These are phyloP conservation scores for Lablab purpureus DNA, from an alignment of 306 rosid genomes.

Conservation along the genomic window DNA sequence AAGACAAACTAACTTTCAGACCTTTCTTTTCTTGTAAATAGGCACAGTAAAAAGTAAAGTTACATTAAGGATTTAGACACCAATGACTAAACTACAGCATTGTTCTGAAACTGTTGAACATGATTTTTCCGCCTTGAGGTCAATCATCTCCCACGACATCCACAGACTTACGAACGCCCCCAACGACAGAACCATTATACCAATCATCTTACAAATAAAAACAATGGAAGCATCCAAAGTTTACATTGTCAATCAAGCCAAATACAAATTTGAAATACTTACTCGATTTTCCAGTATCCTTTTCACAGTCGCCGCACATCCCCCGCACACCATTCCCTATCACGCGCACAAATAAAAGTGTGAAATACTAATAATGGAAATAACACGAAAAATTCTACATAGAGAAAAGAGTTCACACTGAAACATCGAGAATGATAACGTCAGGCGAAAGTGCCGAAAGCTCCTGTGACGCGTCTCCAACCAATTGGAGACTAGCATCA, in stretches of 20 bases:
- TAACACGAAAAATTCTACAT: background rate
- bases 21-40: background rate
- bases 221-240: constrained; percentile 22
- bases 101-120: constrained; percentile 21
- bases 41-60: background rate
- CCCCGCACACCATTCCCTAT: constrained; percentile 83
- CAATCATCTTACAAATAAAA: constrained; percentile 28
- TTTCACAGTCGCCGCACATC: constrained; percentile 91
- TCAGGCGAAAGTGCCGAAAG: constrained; percentile 61
- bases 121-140: constrained; percentile 7
- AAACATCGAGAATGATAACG: constrained; percentile 88
- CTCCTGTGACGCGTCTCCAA: constrained; percentile 63
- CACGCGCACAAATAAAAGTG: constrained; percentile 24
- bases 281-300: constrained; percentile 89
- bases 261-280: constrained; percentile 44
- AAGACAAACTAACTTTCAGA: background rate
- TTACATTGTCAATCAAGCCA: constrained; percentile 12
- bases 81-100: background rate
- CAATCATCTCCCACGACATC: constrained; percentile 17
- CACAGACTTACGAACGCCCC: constrained; percentile 4
- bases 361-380: constrained; percentile 2
- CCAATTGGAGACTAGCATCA: constrained; percentile 57
- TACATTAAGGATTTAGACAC: constrained; percentile 13
- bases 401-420: constrained; percentile 56
- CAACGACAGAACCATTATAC: background rate